Evolutionary conservation across 192 early-diverging fungal species (phyloP).

Genomic region (Gryganskiella cystojenkinii): DNA sequence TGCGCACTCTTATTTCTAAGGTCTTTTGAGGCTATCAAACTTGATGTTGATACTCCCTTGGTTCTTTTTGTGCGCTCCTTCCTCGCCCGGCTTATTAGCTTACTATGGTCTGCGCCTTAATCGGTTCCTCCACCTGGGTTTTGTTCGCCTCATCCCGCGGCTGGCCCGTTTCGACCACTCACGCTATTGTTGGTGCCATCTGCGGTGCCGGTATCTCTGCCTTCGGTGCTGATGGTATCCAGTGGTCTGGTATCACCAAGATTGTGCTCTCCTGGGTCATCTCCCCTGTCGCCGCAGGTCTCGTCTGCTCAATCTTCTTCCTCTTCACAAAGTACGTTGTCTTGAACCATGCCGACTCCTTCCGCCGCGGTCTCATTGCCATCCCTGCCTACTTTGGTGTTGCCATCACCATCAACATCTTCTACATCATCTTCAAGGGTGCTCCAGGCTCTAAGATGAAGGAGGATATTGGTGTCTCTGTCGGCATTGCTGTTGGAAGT

Average conservation of each 20-base stretch:
- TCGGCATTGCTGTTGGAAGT: constrained; percentile 73
- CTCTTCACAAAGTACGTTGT: constrained; percentile 73
- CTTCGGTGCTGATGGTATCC: constrained; percentile 71
- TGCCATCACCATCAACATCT: constrained; percentile 69
- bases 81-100: too few species aligned
- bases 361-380: constrained; percentile 72
- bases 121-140: constrained; percentile 83
- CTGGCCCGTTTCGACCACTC: constrained; percentile 84
- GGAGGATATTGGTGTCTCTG: constrained; percentile 55
- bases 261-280: constrained; percentile 72
- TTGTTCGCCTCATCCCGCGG: constrained; percentile 75
- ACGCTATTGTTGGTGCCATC: constrained; percentile 86
- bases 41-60: too few species aligned
- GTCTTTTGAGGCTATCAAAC: too few species aligned
- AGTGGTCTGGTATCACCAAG: constrained; percentile 60
- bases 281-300: constrained; percentile 75
- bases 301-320: constrained; percentile 72
- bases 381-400: constrained; percentile 80
- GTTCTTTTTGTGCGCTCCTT: too few species aligned
- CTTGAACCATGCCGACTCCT: constrained; percentile 66
- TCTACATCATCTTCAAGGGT: constrained; percentile 82
- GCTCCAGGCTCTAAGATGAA: constrained; percentile 56
- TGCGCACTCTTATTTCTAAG: too few species aligned
- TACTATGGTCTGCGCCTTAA: constrained; percentile 84
- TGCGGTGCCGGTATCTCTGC: constrained; percentile 80